Evolutionary conservation across 1,139 yeast genomes (phyloP), one percentile per base, ranked within the genome.

Genomic region (Yamadazyma trypodendri): DNA sequence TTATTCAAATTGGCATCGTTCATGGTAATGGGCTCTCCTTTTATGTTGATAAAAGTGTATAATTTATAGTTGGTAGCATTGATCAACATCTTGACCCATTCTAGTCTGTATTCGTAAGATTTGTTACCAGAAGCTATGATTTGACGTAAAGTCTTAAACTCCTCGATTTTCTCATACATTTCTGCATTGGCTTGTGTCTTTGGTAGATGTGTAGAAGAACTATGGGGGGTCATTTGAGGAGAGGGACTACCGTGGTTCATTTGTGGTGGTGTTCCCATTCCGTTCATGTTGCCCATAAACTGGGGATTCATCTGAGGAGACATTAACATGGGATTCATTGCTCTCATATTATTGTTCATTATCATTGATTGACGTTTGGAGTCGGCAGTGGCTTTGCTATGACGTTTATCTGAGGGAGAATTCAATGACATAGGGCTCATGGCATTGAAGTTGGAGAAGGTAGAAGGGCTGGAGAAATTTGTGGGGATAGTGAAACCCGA

Each of bases 1-100:
- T 65, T 67, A 51, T 68, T 70, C 27, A 52, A 46, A 12, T 52
- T 50, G 9, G 56, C 58, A 38, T 62, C 63, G 24, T 63, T 71
- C 3, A 60, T 54, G 3, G 51, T 41, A n/a, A 67, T 54, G 12
- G 58, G 57, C 40, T 69, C 74, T 16, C 77, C 77, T 52, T 67
- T 68, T 40, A 72, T 68, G 48, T 68, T 71, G 39, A 72, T 64
- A 44, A 63, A 69, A 7, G 68, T 57, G 45, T 66, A 71, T 23
- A 72, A 56, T 46, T 64, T 62, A 48, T 53, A 62, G 48, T 68
- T 70, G 25, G 70, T 63, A 10, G 76, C 73, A 22, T 52, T 50
- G 28, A 72, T 61, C 47, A 72, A 58, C 73, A 66, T 67, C 44
- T 68, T 67, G 24, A 66, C 62, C 77, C 77, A 72, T 48, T 62